phyloP scores from a whole-genome alignment of 345 rosid species.

The Durio zibethinus region DNA sequence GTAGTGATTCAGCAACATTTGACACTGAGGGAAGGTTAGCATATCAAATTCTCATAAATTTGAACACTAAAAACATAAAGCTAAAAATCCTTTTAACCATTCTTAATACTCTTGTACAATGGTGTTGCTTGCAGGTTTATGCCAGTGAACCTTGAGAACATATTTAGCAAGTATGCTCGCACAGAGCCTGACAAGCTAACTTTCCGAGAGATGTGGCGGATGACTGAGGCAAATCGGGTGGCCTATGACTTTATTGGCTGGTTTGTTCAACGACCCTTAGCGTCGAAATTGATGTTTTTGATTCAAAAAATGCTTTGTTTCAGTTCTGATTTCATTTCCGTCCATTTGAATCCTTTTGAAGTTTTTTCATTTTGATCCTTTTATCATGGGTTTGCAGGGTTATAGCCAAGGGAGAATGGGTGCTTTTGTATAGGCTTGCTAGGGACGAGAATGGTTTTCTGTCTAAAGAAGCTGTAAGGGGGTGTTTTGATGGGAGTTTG shows the following conservation, averaged over 20 bases:
- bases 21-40: constrained; percentile 84
- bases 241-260: constrained; percentile 63
- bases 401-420: constrained; percentile 51
- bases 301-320: no score
- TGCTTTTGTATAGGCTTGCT: constrained; percentile 50
- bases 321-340: not conserved
- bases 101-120: not conserved
- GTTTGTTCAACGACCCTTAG: constrained; percentile 20
- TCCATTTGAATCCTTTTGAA: no score
- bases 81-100: not conserved
- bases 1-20: constrained; percentile 63
- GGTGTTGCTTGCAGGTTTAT: constrained; percentile 38
- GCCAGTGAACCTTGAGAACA: constrained; percentile 60
- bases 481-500: constrained; percentile 70
- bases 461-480: constrained; percentile 70
- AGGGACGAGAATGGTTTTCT: constrained; percentile 62
- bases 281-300: not conserved
- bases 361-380: not conserved
- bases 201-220: constrained; percentile 54
- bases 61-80: not conserved
- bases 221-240: constrained; percentile 63
- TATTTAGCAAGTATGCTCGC: constrained; percentile 67
- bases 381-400: constrained; percentile 36
- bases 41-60: not conserved
- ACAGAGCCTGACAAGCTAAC: constrained; percentile 50